Base-by-base conservation (phyloP, 2,329 filamentous ascomycete genomes). In the Hypoxylon sp. region DNA sequence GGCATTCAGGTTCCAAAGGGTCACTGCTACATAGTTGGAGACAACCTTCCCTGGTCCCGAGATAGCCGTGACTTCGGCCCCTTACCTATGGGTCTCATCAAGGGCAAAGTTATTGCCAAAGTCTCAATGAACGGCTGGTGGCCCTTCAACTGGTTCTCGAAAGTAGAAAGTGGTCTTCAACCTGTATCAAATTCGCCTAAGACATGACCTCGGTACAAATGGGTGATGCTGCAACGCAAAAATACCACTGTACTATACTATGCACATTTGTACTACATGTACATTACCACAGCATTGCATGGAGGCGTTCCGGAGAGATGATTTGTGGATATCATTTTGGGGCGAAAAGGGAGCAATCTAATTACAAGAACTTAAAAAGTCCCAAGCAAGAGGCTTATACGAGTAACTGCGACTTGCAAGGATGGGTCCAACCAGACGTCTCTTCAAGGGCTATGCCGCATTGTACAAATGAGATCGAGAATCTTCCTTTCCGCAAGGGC, bases 51-150 rank as follows among this genome's bases (percentile, higher is more conserved):
- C 2, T 91, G 87, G 74, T 97, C 94, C 23, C 84, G 93, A 69
- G 96, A 99, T 81, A 97, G 94, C 45, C 88, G 96, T 67, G 83
- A 89, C 41, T 97, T 91, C 80, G 96, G 96, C 0, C 93, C 96
- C 0, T 77, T 99, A 27, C 96, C 96, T 0, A 81, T 99, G 75
- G 95, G 88, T 1, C 81, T 99, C 68, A 87, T 99, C 46, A 89
- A 86, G 73, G 94, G 94, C 48, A 98, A 97, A 77, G 89, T 96
- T 2, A 80, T 95, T 39, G 90, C 85, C 68, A 88, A 81, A 67
- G 73, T 82, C 1, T 67, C 68, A 5, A 50, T 73, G 5, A 56
- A 68, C 11, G 71, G 76, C 34, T 74, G 73, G 68, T 81, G 85
- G 66, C 86, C 87, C 1, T 83, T 82, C 75, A 79, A 76, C 9